Conservation (phyloP, 2,329 filamentous ascomycete species). For the Cladophialophora bantiana region DNA sequence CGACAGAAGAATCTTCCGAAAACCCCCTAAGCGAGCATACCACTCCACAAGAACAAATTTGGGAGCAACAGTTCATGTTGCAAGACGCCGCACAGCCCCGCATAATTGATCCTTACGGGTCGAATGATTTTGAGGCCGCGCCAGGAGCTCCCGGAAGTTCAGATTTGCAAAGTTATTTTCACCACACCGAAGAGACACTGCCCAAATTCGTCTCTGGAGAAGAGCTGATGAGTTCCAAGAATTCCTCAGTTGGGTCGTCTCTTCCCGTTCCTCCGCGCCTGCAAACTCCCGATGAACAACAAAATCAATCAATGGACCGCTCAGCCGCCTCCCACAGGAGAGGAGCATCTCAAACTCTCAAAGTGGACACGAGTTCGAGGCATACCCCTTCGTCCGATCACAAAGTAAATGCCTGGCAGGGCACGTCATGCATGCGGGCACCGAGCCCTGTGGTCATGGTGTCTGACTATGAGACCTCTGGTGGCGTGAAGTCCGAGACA, state of each 20-base stretch:
- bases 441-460: conserved; percentile 55
- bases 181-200: conserved; percentile 10
- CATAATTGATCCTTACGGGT: conserved; percentile 24
- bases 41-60: conserved; percentile 38
- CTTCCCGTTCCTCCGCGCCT: conserved; percentile 42
- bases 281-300: conserved; percentile 42
- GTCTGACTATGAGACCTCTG: conserved; percentile 42
- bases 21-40: conserved; percentile 38
- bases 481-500: not conserved
- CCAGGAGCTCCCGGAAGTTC: conserved; percentile 16
- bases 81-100: conserved; percentile 29
- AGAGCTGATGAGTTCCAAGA: conserved; percentile 28
- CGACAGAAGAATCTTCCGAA: conserved; percentile 37
- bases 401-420: conserved; percentile 22
- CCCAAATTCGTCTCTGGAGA: conserved; percentile 28
- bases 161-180: conserved; percentile 22
- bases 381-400: conserved; percentile 24
- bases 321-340: conserved; percentile 12
- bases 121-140: conserved; percentile 9
- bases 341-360: conserved; percentile 23
- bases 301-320: conserved; percentile 19
- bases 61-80: conserved; percentile 34
- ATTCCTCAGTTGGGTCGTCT: conserved; percentile 18
- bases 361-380: conserved; percentile 26
- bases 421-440: conserved; percentile 14